Base-by-base conservation (phyloP, 129 eudicot species). In the Ambrosia artemisiifolia region DNA sequence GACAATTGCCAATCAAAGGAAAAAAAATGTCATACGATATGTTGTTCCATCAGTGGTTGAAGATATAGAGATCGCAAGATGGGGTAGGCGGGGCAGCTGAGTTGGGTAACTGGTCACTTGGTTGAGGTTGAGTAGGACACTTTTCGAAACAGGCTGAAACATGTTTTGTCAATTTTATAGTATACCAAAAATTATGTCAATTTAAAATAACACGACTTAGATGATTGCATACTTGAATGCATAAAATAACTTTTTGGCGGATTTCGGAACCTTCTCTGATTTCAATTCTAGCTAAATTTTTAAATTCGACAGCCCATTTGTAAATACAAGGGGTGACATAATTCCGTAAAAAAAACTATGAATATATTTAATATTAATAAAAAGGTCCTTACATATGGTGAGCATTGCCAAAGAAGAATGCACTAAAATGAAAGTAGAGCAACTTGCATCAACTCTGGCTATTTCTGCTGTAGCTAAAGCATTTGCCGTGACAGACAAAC, bases 381-480 rank as follows among this genome's bases (percentile, higher is more conserved):
- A 67, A 74, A 67, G 51, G 71, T 59, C 70, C 67, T 30, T 76
- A 90, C 99, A 93, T 81, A 94, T 94, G 3, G 99, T 94, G 65
- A 94, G 97, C 99, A 94, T 94, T 69, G 84, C 99, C 82, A 90
- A 83, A 50, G 99, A 94, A 74, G 99, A 94, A 66, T 94, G 99
- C 76, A 94, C 99, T 84, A 90, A 81, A 63, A 94, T 83, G 78
- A 94, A 94, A 28, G 99, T 94, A 57, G 96, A 88, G 81, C 96
- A 90, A 73, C 99, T 94, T 17, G 99, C 97, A 81, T 94, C 99
- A 82, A 94, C 99, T 81, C 99, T 86, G 46, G 99, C 85, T 79
- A 90, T 6, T 77, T 94, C 99, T 46, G 99, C 99, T 2, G 84
- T 81, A 65, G 88, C 96, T 65, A 94, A 67, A 28, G 99, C 99